phyloP scores from a whole-genome alignment of 139 green algal species.

The Chlorella vulgaris region DNA sequence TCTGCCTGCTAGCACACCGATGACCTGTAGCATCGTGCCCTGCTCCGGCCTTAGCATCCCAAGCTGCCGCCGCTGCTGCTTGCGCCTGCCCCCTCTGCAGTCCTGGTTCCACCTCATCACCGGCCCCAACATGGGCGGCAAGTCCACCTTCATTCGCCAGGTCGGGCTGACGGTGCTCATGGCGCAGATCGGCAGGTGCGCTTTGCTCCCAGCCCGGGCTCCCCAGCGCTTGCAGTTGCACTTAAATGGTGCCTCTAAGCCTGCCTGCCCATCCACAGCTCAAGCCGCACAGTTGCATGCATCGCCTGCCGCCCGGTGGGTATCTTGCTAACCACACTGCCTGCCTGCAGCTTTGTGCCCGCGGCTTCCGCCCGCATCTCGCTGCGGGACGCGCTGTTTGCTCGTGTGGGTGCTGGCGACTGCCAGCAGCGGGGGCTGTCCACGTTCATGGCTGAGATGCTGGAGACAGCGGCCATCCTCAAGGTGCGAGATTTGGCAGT shows the following conservation, averaged over 20 bases:
- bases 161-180: conserved; percentile 89
- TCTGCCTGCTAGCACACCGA: too few relatives aligned
- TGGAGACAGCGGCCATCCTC: conserved; percentile 92
- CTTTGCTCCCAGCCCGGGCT: neutral
- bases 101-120: conserved; percentile 97
- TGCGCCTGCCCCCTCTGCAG: neutral
- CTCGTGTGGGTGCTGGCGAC: conserved; percentile 95
- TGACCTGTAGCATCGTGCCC: too few relatives aligned
- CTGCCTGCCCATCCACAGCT: neutral
- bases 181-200: conserved; percentile 82
- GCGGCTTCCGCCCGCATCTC: conserved; percentile 80
- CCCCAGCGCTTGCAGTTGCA: too few relatives aligned
- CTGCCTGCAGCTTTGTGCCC: conserved; percentile 84
- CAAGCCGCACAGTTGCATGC: neutral
- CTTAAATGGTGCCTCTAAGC: neutral
- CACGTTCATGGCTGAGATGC: conserved; percentile 99
- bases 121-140: conserved; percentile 99
- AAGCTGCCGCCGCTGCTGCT: neutral
- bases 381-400: conserved; percentile 94
- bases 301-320: neutral
- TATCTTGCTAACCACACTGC: neutral
- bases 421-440: conserved; percentile 92
- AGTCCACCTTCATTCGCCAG: conserved; percentile 97
- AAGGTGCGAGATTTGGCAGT: conserved; percentile 37
- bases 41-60: too few relatives aligned